A percentile compares a stretch with the other conserved stretches of the same genome.
phyloP scores from a whole-genome alignment of 495 filamentous ascomycete species.

The Penicillium cinerascens region DNA sequence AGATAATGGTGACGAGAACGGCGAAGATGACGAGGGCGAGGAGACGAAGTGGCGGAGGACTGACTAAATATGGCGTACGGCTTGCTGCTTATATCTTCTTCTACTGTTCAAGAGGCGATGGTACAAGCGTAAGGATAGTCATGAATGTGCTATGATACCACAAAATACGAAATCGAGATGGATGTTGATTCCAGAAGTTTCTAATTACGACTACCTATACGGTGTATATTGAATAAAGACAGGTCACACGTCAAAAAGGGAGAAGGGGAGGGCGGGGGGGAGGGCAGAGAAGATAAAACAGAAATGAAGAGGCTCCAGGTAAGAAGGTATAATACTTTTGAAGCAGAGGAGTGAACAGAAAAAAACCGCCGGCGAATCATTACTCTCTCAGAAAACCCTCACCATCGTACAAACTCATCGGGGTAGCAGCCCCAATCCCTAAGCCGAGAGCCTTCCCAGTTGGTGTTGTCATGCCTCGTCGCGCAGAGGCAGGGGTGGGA shows the following conservation, averaged over 20 bases:
- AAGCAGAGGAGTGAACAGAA: conserved; percentile 8
- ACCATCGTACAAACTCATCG: conserved; percentile 47
- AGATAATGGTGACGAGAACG: conserved; percentile 36
- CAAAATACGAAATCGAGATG: background rate
- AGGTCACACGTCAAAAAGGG: conserved; percentile 7
- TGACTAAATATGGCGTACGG: conserved; percentile 32
- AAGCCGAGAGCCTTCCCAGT: conserved; percentile 32
- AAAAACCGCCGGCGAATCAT: conserved; percentile 5
- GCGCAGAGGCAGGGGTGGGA: conserved; percentile 15
- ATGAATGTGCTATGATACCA: background rate
- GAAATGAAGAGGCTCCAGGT: conserved; percentile 7
- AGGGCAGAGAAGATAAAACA: conserved; percentile 3
- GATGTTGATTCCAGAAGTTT: conserved; percentile 13
- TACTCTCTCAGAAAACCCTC: conserved; percentile 48
- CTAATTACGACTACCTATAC: conserved; percentile 21
- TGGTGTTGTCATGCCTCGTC: conserved; percentile 30
- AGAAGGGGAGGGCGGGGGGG: background rate
- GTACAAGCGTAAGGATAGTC: background rate
- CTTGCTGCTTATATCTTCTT: background rate
- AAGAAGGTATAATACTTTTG: conserved; percentile 20
- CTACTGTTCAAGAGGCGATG: background rate
- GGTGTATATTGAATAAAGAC: conserved; percentile 19
- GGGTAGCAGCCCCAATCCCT: conserved; percentile 34
- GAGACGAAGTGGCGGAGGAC: conserved; percentile 63
- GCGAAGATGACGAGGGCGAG: conserved; percentile 23